Conservation (phyloP, 441 rosid species). For the Adansonia grandidieri region DNA sequence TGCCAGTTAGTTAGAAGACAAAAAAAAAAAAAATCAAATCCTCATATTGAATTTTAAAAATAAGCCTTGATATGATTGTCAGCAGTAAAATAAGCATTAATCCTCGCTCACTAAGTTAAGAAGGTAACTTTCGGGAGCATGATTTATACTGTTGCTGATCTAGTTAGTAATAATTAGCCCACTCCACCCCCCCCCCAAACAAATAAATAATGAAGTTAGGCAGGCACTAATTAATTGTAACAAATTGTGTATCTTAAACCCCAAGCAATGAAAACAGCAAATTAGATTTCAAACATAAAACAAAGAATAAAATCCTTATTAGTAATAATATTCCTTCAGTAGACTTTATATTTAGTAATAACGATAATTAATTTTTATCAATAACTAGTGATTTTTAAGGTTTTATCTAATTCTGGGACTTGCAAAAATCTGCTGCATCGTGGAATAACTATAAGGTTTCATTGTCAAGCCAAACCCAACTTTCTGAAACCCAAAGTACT, state of each 20-base stretch:
- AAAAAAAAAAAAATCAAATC: background rate
- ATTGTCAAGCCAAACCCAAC: background rate
- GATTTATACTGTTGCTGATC: background rate
- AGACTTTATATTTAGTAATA: background rate
- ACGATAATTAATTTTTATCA: background rate
- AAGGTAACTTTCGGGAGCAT: background rate
- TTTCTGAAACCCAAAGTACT: too few relatives aligned
- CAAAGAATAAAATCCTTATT: background rate
- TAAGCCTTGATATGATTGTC: background rate
- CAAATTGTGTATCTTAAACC: conserved; percentile 2
- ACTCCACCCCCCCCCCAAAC: too few relatives aligned
- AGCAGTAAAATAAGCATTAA: background rate
- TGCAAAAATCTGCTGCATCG: background rate
- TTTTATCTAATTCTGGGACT: background rate
- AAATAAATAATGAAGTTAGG: background rate
- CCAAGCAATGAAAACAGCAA: conserved; percentile 17
- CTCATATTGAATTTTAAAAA: background rate
- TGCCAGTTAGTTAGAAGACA: background rate
- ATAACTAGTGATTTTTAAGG: background rate
- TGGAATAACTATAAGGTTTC: background rate
- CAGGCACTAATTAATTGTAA: background rate
- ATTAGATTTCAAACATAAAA: background rate
- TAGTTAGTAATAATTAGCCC: background rate
- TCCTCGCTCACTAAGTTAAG: background rate
- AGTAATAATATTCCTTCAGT: background rate